Conservation (phyloP, 768 basidiomycete species). For the Macrolepiota albuminosa region DNA sequence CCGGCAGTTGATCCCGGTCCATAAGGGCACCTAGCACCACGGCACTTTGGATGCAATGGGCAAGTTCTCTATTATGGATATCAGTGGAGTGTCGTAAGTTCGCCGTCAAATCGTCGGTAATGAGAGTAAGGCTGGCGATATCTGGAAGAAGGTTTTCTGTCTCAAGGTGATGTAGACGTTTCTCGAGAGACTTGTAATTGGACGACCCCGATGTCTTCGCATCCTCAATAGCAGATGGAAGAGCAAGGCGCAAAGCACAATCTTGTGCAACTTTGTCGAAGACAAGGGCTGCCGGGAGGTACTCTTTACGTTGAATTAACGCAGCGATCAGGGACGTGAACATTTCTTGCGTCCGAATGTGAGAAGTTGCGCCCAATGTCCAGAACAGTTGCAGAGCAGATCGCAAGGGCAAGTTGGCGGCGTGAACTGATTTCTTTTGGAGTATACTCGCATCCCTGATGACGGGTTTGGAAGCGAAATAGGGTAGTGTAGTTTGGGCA, state of each 20-base stretch:
- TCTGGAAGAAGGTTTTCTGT: not conserved
- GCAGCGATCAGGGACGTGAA: not conserved
- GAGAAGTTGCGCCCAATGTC: not conserved
- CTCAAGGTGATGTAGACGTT: not conserved
- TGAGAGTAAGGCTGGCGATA: not conserved
- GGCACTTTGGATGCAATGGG: not conserved
- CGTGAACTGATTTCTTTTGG: not conserved
- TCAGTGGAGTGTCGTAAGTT: not conserved
- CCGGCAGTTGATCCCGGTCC: not conserved
- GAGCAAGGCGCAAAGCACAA: not conserved
- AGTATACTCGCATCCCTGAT: not conserved
- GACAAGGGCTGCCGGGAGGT: not conserved
- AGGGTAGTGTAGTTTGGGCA: not conserved
- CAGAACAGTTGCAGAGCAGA: not conserved
- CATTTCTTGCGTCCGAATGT: not conserved
- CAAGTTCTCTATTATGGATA: not conserved
- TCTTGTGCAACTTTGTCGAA: not conserved
- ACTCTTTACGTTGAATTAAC: not conserved
- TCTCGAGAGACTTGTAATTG: not conserved
- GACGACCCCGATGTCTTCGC: not conserved
- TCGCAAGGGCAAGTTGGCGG: not conserved
- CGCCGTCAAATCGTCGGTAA: not conserved
- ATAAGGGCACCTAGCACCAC: not conserved
- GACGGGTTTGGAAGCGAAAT: rapidly evolving
- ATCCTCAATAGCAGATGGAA: not conserved